Conservation (phyloP, 805 yeast species). For the Candida easanensis region DNA sequence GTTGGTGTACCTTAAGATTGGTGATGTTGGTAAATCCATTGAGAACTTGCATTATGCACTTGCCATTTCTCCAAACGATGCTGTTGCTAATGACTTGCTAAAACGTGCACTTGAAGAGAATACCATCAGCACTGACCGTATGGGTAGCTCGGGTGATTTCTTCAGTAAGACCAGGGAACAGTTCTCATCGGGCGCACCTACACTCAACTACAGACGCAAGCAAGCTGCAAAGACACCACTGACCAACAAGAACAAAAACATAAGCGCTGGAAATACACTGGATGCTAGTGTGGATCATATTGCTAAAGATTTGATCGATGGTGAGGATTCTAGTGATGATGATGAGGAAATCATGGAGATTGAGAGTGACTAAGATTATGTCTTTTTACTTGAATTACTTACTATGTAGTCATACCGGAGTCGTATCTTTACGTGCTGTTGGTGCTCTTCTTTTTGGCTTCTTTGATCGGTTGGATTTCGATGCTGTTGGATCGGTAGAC, state of each 20-base stretch:
- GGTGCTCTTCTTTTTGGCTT: slow-evolving; percentile 5
- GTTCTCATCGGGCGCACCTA: slow-evolving; percentile 28
- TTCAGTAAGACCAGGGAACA: slow-evolving; percentile 27
- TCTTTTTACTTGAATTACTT: too few species aligned
- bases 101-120: slow-evolving; percentile 74
- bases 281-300: slow-evolving; percentile 23
- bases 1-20: slow-evolving; percentile 69
- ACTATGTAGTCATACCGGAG: too few species aligned
- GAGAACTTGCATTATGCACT: slow-evolving; percentile 78
- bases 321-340: slow-evolving; percentile 43
- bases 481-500: background rate
- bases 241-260: slow-evolving; percentile 21
- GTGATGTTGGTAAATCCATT: slow-evolving; percentile 63
- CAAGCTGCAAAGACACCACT: slow-evolving; percentile 25
- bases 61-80: slow-evolving; percentile 74
- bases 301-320: slow-evolving; percentile 28
- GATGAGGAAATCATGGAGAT: slow-evolving; percentile 47
- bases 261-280: slow-evolving; percentile 12
- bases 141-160: slow-evolving; percentile 22
- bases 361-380: slow-evolving; percentile 48
- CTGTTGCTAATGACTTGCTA: slow-evolving; percentile 78
- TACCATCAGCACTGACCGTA: slow-evolving; percentile 13
- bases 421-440: slow-evolving; percentile 2
- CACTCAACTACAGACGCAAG: slow-evolving; percentile 25
- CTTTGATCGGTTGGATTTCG: background rate